Base-by-base conservation (phyloP, 2,329 filamentous ascomycete genomes). In the Teratosphaeria destructans region DNA sequence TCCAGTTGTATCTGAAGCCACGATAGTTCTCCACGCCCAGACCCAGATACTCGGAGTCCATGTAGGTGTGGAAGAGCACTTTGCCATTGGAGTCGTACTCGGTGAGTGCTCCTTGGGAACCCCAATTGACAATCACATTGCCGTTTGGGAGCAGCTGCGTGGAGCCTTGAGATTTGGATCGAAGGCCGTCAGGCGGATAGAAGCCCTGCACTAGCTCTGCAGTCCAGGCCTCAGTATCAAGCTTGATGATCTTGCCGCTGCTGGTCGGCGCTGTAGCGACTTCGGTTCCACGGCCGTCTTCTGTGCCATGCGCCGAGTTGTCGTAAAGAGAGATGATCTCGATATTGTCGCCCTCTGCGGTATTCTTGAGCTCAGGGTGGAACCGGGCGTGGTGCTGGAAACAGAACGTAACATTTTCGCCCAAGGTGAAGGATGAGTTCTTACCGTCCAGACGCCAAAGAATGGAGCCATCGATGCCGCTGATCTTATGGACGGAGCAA, bases 81-180 rank as follows among this genome's bases (percentile, higher is more conserved):
- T 75, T 68, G 7, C 80, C 80, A 23, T 77, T 73, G 1, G 69
- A 61, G 0, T 72, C 70, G 63, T 78, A 60, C 59, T 77, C 75
- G 5, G 73, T 73, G 4, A 72, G 65, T 32, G 72, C 68, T 0
- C 66, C 64, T 3, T 67, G 61, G 57, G 72, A 65, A 6, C 82
- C 81, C 80, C 81, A 85, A 59, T 79, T 79, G 43, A 83, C 75
- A 35, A 85, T 70, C 12, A 78, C 75, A 60, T 82, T 79, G 34
- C 78, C 78, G 55, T 78, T 78, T 0, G 76, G 72, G 0, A 84
- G 73, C 1, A 79, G 62, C 62, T 85, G 82, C 1, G 78, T 77
- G 59, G 75, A 78, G 0, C 78, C 78, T 63, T 79, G 78, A 0
- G 79, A 80, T 37, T 73, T 76, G 37, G 78, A 74, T 0, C 75